Evolutionary conservation across 2,329 filamentous ascomycete species (phyloP).

Genomic region (Albifimbria verrucaria): DNA sequence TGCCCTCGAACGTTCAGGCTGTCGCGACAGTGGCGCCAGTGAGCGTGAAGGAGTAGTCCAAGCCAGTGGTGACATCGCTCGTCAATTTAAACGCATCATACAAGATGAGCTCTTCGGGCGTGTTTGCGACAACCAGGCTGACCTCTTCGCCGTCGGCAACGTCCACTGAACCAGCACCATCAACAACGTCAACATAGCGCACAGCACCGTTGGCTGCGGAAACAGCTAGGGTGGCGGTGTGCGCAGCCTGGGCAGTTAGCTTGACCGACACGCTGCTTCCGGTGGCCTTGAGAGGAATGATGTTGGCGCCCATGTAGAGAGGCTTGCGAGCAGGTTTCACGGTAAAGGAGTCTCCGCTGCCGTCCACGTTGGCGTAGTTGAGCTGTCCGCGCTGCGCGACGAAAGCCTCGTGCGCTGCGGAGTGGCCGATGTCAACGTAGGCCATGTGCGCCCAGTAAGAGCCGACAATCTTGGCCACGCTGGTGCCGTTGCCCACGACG

Average conservation of each 20-base stretch:
- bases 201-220: conserved; percentile 20
- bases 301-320: conserved; percentile 48
- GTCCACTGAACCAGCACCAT: conserved; percentile 29
- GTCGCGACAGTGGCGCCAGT: conserved; percentile 24
- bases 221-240: conserved; percentile 39
- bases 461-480: conserved; percentile 39
- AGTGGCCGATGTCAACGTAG: conserved; percentile 46
- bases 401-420: conserved; percentile 35
- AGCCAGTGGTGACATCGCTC: conserved; percentile 30
- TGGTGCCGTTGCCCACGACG: conserved; percentile 25
- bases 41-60: conserved; percentile 35
- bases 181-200: conserved; percentile 32
- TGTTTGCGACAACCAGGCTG: conserved; percentile 45
- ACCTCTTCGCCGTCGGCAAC: conserved; percentile 38
- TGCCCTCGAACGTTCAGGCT: background rate
- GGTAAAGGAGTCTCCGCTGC: conserved; percentile 33
- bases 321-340: conserved; percentile 39
- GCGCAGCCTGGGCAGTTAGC: conserved; percentile 31
- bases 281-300: conserved; percentile 38
- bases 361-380: conserved; percentile 41
- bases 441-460: conserved; percentile 53
- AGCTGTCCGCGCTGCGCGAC: conserved; percentile 28
- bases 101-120: conserved; percentile 36
- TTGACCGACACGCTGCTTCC: conserved; percentile 27
- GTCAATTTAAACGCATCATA: conserved; percentile 41